Base-by-base conservation (phyloP, 2,329 filamentous ascomycete genomes). In the Paecilomyces variotii region DNA sequence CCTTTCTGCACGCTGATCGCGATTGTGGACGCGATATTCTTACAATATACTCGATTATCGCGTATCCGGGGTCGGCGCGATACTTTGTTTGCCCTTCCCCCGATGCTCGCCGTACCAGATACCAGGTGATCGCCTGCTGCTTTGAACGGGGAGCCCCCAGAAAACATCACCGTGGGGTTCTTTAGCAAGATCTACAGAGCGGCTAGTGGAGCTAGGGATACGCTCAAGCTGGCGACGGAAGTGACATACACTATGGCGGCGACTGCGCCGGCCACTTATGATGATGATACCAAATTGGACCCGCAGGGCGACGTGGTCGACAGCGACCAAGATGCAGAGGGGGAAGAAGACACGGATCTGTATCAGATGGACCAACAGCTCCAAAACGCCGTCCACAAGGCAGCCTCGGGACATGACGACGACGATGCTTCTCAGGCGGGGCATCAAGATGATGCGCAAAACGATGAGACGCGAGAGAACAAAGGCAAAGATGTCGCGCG, bases 251-350 rank as follows among this genome's bases (percentile, higher is more conserved):
- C 66, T 59, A 75, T 77, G 73, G 71, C 71, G 70, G 74, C 74
- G 65, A 73, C 67, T 56, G 67, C 72, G 73, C 71, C 71, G 69
- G 70, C 72, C 67, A 67, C 69, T 60, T 67, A 71, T 62, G 68
- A 74, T 62, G 68, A 74, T 60, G 70, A 74, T 62, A 65, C 68
- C 53, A 66, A 68, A 58, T 63, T 68, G 59, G 68, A 70, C 62
- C 64, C 68, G 49, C 67, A 67, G 34, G 59, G 66, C 32, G 72
- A 75, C 57, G 60, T 69, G 60, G 65, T 70, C 51, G 74, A 76
- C 59, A 77, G 75, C 62, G 75, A 77, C 56, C 70, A 73, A 63
- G 75, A 77, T 60, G 75, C 75, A 24, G 75, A 77, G 59, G 75
- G 75, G n/a, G 74, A 77, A 60, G 74, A 77, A 54, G 74, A 75